Percentiles rank a stretch among this genome's conserved stretches.
Conservation (phyloP, 495 filamentous ascomycete species). For the Filosporella fistucella region DNA sequence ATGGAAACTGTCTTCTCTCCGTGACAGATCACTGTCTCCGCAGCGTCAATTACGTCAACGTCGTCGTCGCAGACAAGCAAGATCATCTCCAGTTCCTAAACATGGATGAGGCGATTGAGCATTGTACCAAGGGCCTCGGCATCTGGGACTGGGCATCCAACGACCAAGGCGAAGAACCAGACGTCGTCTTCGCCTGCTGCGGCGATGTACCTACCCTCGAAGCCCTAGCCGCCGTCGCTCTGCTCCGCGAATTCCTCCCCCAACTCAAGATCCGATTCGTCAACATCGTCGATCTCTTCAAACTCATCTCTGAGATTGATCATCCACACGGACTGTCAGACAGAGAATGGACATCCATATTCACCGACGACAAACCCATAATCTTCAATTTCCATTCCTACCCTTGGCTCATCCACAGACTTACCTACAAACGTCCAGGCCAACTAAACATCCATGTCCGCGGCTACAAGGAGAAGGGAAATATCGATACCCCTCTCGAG, state of each 20-base stretch:
- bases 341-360: constrained; percentile 55
- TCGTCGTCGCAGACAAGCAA: constrained; percentile 72
- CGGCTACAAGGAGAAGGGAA: constrained; percentile 73
- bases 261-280: constrained; percentile 67
- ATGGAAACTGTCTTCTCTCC: constrained; percentile 67
- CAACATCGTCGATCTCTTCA: constrained; percentile 73
- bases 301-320: constrained; percentile 57
- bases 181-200: constrained; percentile 65
- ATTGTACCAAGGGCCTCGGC: constrained; percentile 65
- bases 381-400: constrained; percentile 80
- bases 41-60: constrained; percentile 70
- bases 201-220: constrained; percentile 70
- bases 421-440: constrained; percentile 65
- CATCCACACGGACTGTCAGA: constrained; percentile 66
- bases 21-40: constrained; percentile 66
- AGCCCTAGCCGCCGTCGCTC: constrained; percentile 60
- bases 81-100: constrained; percentile 66
- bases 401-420: constrained; percentile 68
- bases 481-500: constrained; percentile 72
- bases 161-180: constrained; percentile 58
- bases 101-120: constrained; percentile 61
- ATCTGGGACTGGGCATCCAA: constrained; percentile 56
- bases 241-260: constrained; percentile 60
- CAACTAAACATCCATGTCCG: constrained; percentile 61
- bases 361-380: constrained; percentile 62